Evolutionary conservation across 805 yeast genomes (phyloP), one percentile per base, ranked within the genome.

Genomic region (Cyberlindnera xylosilytica): DNA sequence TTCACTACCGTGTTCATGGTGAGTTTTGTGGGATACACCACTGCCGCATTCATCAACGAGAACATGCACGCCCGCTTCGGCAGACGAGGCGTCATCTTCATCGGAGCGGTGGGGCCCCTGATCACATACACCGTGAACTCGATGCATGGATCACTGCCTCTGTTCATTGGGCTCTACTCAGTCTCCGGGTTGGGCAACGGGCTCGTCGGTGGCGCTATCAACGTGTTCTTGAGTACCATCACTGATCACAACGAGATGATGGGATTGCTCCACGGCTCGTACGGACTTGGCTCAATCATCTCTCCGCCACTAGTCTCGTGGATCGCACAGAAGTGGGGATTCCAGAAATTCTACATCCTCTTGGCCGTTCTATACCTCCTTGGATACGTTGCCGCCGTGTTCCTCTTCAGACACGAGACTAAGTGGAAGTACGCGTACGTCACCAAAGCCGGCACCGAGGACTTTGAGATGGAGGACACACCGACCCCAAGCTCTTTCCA

Each of bases 241-340:
- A 68, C 68, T 15, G 76, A 78, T 44, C 71, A 77, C 35, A 78
- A 83, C 34, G 75, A 72, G 43, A 66, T 76, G 49, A 68, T 83
- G 62, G 86, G 90, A 1, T 59, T 69, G 24, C 67, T 76, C 43
- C 93, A 85, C 63, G 90, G 87, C 1, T 56, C 69, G 12, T 85
- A 83, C 58, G 95, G 95, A 1, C 51, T 78, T 4, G 89, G 90
- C 3, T 87, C 89, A 1, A 78, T 85, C 38, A 48, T 80, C 2
- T 74, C 87, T 1, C 90, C 95, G 2, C 71, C 85, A 17, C 57
- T 80, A 19, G 81, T 83, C 4, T 76, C 87, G 0, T 52, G 57
- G 42, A 57, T 68, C 38, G 63, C 61, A 10, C 50, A 58, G 29
- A 50, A 48, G 23, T 60, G 51, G 11, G 58, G 68, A 7, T 45